These are phyloP conservation scores for Podospora anserina DNA, from an alignment of 495 filamentous ascomycete species.

Conservation along the genomic window DNA sequence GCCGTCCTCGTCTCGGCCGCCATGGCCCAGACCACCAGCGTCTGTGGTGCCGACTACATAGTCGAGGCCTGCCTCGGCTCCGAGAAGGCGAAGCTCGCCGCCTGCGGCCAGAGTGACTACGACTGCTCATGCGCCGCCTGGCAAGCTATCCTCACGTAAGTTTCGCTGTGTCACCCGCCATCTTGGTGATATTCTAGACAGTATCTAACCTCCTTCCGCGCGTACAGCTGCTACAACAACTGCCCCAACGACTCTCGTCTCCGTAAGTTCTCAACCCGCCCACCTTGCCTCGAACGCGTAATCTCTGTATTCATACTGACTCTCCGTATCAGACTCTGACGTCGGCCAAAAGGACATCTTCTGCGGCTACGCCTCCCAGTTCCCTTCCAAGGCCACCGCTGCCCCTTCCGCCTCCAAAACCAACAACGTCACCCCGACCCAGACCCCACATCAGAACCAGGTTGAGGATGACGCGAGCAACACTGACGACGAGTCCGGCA, in stretches of 20 bases:
- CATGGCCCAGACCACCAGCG: slow-evolving; percentile 27
- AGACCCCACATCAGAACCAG: slow-evolving; percentile 10
- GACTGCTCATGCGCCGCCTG: slow-evolving; percentile 41
- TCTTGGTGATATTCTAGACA: background rate
- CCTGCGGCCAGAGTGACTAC: slow-evolving; percentile 38
- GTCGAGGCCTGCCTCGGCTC: slow-evolving; percentile 43
- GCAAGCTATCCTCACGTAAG: slow-evolving; percentile 39
- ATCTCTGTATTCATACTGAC: background rate
- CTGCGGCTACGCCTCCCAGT: slow-evolving; percentile 41
- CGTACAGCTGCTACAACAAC: slow-evolving; percentile 46
- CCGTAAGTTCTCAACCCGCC: slow-evolving; percentile 15
- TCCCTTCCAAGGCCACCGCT: slow-evolving; percentile 27
- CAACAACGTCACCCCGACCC: slow-evolving; percentile 6
- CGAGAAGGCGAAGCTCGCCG: slow-evolving; percentile 38
- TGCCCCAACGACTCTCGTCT: slow-evolving; percentile 43
- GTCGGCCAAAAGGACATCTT: slow-evolving; percentile 39
- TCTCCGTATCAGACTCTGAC: background rate
- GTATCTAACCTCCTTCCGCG: background rate
- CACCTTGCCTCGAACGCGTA: background rate
- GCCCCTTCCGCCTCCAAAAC: slow-evolving; percentile 9
- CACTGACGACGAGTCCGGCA: slow-evolving; percentile 16
- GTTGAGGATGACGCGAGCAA: slow-evolving; percentile 19
- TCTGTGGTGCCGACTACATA: slow-evolving; percentile 44
- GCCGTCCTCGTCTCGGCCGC: slow-evolving; percentile 34
- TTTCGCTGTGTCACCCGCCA: background rate